phyloP scores from a whole-genome alignment of 441 rosid genomes.

The Geranium incanum region DNA sequence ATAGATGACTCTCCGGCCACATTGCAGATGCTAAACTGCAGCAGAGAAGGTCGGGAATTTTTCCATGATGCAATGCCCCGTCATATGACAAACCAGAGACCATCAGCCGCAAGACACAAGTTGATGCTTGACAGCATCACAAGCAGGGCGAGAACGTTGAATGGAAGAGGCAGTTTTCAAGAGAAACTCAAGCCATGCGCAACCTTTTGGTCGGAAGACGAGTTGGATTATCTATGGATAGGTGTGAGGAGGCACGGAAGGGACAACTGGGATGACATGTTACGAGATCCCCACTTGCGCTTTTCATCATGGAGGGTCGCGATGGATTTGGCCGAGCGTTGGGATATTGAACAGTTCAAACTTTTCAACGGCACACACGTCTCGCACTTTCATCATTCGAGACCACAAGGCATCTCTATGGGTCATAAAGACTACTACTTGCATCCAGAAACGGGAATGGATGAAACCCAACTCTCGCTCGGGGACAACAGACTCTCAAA shows the following conservation, averaged over 20 bases:
- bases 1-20: slow-evolving; percentile 15
- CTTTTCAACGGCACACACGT: slow-evolving; percentile 23
- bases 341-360: slow-evolving; percentile 31
- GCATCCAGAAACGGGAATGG: slow-evolving; percentile 17
- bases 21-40: slow-evolving; percentile 16
- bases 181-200: slow-evolving; percentile 24
- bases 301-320: slow-evolving; percentile 28
- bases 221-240: slow-evolving; percentile 34
- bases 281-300: slow-evolving; percentile 25
- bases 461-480: slow-evolving; percentile 34
- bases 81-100: slow-evolving; percentile 23
- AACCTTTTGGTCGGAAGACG: slow-evolving; percentile 30
- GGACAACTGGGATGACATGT: slow-evolving; percentile 31
- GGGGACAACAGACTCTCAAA: slow-evolving; percentile 15
- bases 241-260: slow-evolving; percentile 33
- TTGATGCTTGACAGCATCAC: slow-evolving; percentile 36
- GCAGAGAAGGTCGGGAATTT: slow-evolving; percentile 19
- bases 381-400: slow-evolving; percentile 20
- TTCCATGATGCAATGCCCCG: slow-evolving; percentile 22
- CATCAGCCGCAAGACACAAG: slow-evolving; percentile 30
- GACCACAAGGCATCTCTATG: slow-evolving; percentile 18
- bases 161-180: slow-evolving; percentile 23
- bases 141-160: slow-evolving; percentile 24
- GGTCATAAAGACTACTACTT: slow-evolving; percentile 18
- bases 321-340: slow-evolving; percentile 27